Base-by-base conservation (phyloP, 2,329 filamentous ascomycete genomes). In the Furcasterigmium furcatum region DNA sequence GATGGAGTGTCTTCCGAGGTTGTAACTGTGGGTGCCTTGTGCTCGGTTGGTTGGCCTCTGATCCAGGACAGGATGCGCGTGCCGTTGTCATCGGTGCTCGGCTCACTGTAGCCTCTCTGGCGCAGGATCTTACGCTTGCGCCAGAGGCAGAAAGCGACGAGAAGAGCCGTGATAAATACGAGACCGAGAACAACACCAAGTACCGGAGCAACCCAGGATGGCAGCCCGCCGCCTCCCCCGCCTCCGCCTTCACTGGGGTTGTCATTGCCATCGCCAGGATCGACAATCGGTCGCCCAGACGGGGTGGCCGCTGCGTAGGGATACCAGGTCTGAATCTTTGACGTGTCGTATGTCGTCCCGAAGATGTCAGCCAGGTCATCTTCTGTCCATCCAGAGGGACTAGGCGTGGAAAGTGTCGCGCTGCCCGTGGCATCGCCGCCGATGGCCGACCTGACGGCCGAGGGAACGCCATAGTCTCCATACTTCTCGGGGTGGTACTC, bases 381-480 rank as follows among this genome's bases (percentile, higher is more conserved):
- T 63, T 70, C 41, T 0, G 67, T 70, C 76, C 81, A 87, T 4
- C 74, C 72, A 1, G 74, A 76, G 14, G 80, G 76, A 5, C 73
- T 69, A 2, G 88, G 88, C 0, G 73, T 71, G 0, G 80, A 88
- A 35, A 80, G 66, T 0, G 84, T 91, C n/a, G 88, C 88, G 12
- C 82, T 80, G 7, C 88, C 88, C 0, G 67, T 70, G 7, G 71
- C 72, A 46, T 74, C 68, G 10, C 89, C 88, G 20, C 88, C 88
- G 43, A 94, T 85, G 50, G 80, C 76, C 1, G 71, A 68, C 44
- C 79, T 73, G 4, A 94, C 78, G 16, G 73, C 71, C 14, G 76
- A 67, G 0, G 87, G 88, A 2, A 94, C 86, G 3, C 72, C 71
- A 59, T 95, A 95, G n/a, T 77, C 65, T 20, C 72, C 72, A 60